Conservation (phyloP, 306 rosid species). For the Vigna trinervia region DNA sequence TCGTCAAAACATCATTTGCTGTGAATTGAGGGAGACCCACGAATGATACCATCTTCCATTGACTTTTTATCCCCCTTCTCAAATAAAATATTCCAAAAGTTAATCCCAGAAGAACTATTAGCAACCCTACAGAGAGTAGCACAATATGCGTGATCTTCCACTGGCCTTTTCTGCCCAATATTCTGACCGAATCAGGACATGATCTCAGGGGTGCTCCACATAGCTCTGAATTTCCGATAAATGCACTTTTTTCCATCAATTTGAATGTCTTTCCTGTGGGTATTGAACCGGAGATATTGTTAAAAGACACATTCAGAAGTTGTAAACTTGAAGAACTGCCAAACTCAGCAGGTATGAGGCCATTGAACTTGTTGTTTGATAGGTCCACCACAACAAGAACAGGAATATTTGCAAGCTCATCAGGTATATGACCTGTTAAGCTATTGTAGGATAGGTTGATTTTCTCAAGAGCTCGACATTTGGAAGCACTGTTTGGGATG, state of each 20-base stretch:
- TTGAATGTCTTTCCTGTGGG: slow-evolving; percentile 62
- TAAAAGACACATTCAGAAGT: slow-evolving; percentile 87
- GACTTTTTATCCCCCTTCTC: slow-evolving; percentile 55
- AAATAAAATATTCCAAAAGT: slow-evolving; percentile 56
- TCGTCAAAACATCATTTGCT: slow-evolving; percentile 75
- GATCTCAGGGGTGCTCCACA: slow-evolving; percentile 83
- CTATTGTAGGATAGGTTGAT: slow-evolving; percentile 66
- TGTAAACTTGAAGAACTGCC: slow-evolving; percentile 68
- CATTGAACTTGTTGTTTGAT: slow-evolving; percentile 70
- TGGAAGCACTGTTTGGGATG: slow-evolving; percentile 63
- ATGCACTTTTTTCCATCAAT: slow-evolving; percentile 69
- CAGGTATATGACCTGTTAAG: slow-evolving; percentile 79
- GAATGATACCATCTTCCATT: slow-evolving; percentile 89
- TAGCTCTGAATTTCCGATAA: slow-evolving; percentile 79
- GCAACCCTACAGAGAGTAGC: slow-evolving; percentile 64
- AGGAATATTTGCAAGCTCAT: slow-evolving; percentile 73
- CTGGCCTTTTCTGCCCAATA: slow-evolving; percentile 61
- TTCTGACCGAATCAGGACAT: slow-evolving; percentile 65
- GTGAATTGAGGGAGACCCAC: slow-evolving; percentile 87
- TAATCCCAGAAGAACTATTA: slow-evolving; percentile 56
- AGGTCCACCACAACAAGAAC: slow-evolving; percentile 66
- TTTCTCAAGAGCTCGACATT: slow-evolving; percentile 64
- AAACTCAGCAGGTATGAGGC: slow-evolving; percentile 74
- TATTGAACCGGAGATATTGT: slow-evolving; percentile 82
- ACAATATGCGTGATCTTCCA: slow-evolving; percentile 61